Percentiles rank a stretch among this genome's conserved stretches.
phyloP scores from a whole-genome alignment of 768 basidiomycete species.

The Macrolepiota fuliginosa region DNA sequence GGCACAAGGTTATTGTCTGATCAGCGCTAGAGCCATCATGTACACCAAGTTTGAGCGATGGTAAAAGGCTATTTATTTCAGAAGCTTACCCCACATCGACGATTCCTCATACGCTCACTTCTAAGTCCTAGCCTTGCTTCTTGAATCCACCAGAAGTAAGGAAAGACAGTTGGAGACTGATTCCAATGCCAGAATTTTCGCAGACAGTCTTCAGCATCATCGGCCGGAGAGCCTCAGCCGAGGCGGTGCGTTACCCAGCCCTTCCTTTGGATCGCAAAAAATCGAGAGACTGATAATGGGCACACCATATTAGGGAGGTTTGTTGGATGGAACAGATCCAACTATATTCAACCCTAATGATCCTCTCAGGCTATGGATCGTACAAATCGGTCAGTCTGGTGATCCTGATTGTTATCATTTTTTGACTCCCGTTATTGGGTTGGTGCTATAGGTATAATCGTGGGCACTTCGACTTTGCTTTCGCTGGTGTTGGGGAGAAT shows the following conservation, averaged over 20 bases:
- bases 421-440: slow-evolving; percentile 11
- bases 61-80: too few relatives aligned
- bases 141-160: too few relatives aligned
- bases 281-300: background rate
- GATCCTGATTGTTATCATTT: background rate
- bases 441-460: slow-evolving; percentile 64
- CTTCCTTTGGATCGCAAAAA: background rate
- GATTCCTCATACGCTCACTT: too few relatives aligned
- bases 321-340: slow-evolving; percentile 76
- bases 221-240: slow-evolving; percentile 31
- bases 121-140: too few relatives aligned
- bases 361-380: slow-evolving; percentile 75
- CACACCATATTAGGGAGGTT: slow-evolving; percentile 52
- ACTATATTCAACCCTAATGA: slow-evolving; percentile 59
- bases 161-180: background rate
- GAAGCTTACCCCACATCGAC: too few relatives aligned
- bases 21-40: too few relatives aligned
- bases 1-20: too few relatives aligned
- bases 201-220: slow-evolving; percentile 34
- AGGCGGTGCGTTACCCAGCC: slow-evolving; percentile 32
- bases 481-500: slow-evolving; percentile 69
- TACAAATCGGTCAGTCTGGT: slow-evolving; percentile 63
- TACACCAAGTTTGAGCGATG: too few relatives aligned
- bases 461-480: slow-evolving; percentile 75
- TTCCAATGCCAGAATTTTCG: slow-evolving; percentile 36